phyloP scores from a whole-genome alignment of 768 basidiomycete genomes.

The Lentinula detonsa region DNA sequence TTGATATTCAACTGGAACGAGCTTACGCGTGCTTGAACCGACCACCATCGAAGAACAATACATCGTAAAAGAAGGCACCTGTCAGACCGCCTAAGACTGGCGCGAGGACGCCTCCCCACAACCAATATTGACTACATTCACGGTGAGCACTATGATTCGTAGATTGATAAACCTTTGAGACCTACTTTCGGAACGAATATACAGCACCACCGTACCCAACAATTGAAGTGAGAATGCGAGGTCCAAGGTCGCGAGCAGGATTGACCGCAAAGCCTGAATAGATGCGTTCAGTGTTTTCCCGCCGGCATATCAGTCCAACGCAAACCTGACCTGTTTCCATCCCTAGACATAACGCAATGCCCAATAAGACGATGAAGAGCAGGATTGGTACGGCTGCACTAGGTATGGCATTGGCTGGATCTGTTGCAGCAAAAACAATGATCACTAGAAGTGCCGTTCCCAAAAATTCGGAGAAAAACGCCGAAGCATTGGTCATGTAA shows the following conservation, averaged over 20 bases:
- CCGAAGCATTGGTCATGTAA: constrained; percentile 11
- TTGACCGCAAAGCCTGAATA: constrained; percentile 41
- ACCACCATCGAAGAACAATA: constrained; percentile 30
- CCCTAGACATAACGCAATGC: constrained; percentile 39
- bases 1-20: too few relatives aligned
- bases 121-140: constrained; percentile 59
- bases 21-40: neutral
- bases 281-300: neutral
- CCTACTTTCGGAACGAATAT: constrained; percentile 34
- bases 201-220: constrained; percentile 42
- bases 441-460: constrained; percentile 40
- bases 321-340: constrained; percentile 33
- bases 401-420: constrained; percentile 34
- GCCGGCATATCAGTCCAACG: neutral
- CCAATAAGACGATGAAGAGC: constrained; percentile 40
- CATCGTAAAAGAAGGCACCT: constrained; percentile 55
- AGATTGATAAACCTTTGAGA: constrained; percentile 4
- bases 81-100: constrained; percentile 54
- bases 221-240: constrained; percentile 48
- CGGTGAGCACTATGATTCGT: constrained; percentile 15
- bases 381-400: constrained; percentile 37
- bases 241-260: constrained; percentile 53
- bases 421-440: constrained; percentile 35
- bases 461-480: constrained; percentile 32
- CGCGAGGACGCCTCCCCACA: constrained; percentile 62